phyloP scores from a whole-genome alignment of 106 monocot species.

The Ottelia alismoides region DNA sequence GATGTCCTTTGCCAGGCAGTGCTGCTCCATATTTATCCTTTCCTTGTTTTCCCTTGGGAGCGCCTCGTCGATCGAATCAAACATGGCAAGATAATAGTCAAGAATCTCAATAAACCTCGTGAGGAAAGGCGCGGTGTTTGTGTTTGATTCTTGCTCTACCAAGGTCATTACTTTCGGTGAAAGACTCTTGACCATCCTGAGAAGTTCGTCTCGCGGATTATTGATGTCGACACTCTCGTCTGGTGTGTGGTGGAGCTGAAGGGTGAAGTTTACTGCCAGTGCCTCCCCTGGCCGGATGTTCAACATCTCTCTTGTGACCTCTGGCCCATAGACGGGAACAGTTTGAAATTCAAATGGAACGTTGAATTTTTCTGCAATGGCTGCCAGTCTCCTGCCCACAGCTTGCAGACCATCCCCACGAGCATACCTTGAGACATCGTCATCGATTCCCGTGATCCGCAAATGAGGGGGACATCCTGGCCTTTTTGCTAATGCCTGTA shows the following conservation, averaged over 20 bases:
- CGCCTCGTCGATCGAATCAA: constrained; percentile 73
- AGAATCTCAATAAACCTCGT: constrained; percentile 63
- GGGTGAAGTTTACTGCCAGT: constrained; percentile 88
- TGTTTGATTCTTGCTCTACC: constrained; percentile 93
- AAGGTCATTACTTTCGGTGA: constrained; percentile 80
- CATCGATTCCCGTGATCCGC: constrained; percentile 93
- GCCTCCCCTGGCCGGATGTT: constrained; percentile 55
- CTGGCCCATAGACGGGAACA: constrained; percentile 41
- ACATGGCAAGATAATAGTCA: constrained; percentile 85
- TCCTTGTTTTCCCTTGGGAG: constrained; percentile 47
- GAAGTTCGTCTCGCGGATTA: constrained; percentile 83
- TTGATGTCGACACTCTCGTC: constrained; percentile 97
- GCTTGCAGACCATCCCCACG: constrained; percentile 68
- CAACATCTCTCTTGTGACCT: constrained; percentile 66
- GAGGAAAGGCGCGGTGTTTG: constrained; percentile 94
- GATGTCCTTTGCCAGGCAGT: constrained; percentile 90
- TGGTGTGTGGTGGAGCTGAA: constrained; percentile 95
- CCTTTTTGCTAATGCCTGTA: constrained; percentile 59
- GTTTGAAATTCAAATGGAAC: constrained; percentile 74
- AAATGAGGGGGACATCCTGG: constrained; percentile 34
- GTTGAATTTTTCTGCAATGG: constrained; percentile 47
- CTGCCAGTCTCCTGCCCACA: constrained; percentile 69
- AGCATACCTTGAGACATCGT: constrained; percentile 83
- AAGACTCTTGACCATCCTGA: constrained; percentile 90
- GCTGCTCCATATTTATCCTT: constrained; percentile 75